Evolutionary conservation across 192 early-diverging fungal genomes (phyloP), one percentile per base, ranked within the genome.

Genomic region (Paraglomus occultum): DNA sequence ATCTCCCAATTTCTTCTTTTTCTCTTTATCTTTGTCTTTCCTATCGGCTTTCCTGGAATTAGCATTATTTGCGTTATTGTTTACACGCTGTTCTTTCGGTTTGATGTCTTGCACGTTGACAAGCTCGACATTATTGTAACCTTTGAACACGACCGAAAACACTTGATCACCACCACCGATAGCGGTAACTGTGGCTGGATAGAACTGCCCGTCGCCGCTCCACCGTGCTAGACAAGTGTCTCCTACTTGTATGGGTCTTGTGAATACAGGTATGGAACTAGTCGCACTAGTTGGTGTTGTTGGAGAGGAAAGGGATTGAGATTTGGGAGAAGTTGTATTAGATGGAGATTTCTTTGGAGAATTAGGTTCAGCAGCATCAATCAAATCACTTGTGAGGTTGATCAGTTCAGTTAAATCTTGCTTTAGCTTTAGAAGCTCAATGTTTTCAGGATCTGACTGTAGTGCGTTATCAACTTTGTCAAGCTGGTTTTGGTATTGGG

Each of bases 331-430:
- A 22, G 53, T 23, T 42, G 64, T 50, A 44, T 65, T 50, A 12
- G 31, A 66, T 38, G 53, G 20, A 11, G 40, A 44, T 54, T 69
- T 57, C 14, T 39, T 20, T 20, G 51, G 39, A 47, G 68, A 22
- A 48, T 57, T 15, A 18, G 66, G 57, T 20, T 62, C 66, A 60
- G 76, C 75, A 69, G 80, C 72, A 42, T 75, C 73, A 49, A 75
- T 71, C 45, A 80, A 73, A 39, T 72, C 74, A 38, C 74, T 70
- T 52, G 84, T 86, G 52, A 92, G 78, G 18, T 80, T 70, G 62
- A 93, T 90, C 38, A 93, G 81, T 68, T 92, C 88, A 20, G 70
- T 79, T 54, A 93, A 74, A 76, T 91, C 88, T 55, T 64, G 71
- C 58, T 82, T 80, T 51, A 91, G 82, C 67, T 85, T 89, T 57